phyloP scores from a whole-genome alignment of 164 flowering plant species.

The Piper betle region DNA sequence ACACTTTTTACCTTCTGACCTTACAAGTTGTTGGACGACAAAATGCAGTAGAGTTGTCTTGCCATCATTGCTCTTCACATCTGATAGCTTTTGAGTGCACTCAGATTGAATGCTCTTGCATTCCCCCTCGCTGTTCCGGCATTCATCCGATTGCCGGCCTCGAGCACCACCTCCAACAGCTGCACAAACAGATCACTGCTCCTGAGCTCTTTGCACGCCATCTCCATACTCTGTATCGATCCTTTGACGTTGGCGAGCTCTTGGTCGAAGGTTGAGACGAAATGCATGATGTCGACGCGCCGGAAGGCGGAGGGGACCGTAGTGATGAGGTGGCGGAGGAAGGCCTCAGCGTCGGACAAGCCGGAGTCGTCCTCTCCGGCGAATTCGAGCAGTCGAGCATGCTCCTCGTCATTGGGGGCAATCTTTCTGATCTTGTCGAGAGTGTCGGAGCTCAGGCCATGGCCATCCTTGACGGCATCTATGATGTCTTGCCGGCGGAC shows the following conservation, averaged over 20 bases:
- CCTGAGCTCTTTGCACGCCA: constrained; percentile 58
- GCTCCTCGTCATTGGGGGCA: constrained; percentile 48
- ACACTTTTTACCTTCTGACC: constrained; percentile 59
- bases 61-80: constrained; percentile 67
- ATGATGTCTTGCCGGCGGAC: constrained; percentile 37
- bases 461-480: constrained; percentile 37
- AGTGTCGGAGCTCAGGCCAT: constrained; percentile 27
- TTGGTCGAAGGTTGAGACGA: constrained; percentile 30
- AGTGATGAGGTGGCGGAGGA: constrained; percentile 38
- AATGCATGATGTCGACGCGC: constrained; percentile 46
- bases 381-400: constrained; percentile 23
- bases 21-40: constrained; percentile 65
- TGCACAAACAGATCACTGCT: constrained; percentile 55
- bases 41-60: constrained; percentile 74
- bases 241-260: constrained; percentile 42
- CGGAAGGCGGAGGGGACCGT: constrained; percentile 43
- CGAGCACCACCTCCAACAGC: constrained; percentile 74
- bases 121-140: constrained; percentile 47
- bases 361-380: constrained; percentile 29
- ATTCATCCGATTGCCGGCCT: constrained; percentile 79
- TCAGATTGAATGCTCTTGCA: constrained; percentile 42
- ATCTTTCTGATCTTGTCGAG: constrained; percentile 52
- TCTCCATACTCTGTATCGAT: constrained; percentile 37
- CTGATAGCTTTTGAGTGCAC: constrained; percentile 57
- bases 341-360: constrained; percentile 60